These are phyloP conservation scores for Halophytophthora batemanensis DNA, from an alignment of 352 stramenopile species.

Conservation along the genomic window DNA sequence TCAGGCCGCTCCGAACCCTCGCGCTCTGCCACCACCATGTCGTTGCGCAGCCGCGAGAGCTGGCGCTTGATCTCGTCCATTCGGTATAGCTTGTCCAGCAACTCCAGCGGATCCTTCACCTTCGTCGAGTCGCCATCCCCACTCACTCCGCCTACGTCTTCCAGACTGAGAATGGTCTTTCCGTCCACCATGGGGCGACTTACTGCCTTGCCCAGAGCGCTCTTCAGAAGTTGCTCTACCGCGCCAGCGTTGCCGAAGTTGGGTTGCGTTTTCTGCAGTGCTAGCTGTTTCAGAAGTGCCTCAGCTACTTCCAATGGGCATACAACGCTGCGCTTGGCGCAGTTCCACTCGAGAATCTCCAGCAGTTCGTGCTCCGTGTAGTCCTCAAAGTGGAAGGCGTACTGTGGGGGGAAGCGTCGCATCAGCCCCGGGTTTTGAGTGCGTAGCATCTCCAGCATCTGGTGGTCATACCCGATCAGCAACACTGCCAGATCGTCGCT, in stretches of 20 bases:
- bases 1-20: constrained; percentile 57
- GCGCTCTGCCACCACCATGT: constrained; percentile 60
- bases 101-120: constrained; percentile 38
- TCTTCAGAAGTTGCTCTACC: constrained; percentile 81
- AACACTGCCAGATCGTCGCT: constrained; percentile 92
- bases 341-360: constrained; percentile 65
- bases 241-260: constrained; percentile 92
- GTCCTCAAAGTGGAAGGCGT: constrained; percentile 92
- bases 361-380: constrained; percentile 85
- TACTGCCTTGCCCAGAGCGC: constrained; percentile 60
- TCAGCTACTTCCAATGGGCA: constrained; percentile 53
- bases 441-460: constrained; percentile 91
- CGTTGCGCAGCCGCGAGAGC: constrained; percentile 47
- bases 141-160: constrained; percentile 55
- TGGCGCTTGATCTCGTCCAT: constrained; percentile 62
- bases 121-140: not conserved
- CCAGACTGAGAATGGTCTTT: constrained; percentile 37
- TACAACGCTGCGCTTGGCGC: constrained; percentile 41
- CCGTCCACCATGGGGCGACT: constrained; percentile 39
- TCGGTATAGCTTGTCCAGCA: constrained; percentile 52
- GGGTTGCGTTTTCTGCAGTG: constrained; percentile 59
- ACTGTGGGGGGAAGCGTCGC: constrained; percentile 83
- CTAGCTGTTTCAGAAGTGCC: constrained; percentile 52
- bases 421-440: constrained; percentile 86
- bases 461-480: constrained; percentile 85